A percentile compares a stretch with the other conserved stretches of the same genome.
phyloP scores from a whole-genome alignment of 148 eudicot genomes.

The Dianthus caryophyllus region DNA sequence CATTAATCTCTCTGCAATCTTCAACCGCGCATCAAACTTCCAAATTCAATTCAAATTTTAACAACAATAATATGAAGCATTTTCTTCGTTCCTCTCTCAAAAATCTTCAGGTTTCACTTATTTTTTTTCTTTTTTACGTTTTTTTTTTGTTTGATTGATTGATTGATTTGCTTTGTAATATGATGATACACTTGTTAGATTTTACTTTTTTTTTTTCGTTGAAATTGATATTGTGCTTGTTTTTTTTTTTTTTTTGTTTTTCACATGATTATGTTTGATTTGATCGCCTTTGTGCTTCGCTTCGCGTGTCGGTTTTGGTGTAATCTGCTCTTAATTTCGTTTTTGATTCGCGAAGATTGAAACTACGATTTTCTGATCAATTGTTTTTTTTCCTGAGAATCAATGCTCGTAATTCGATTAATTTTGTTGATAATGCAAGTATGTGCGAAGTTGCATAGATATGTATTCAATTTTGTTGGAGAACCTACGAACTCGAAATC shows the following conservation, averaged over 20 bases:
- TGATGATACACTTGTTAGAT: too few relatives aligned
- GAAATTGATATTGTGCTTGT: not conserved
- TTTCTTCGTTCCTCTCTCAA: slow-evolving; percentile 35
- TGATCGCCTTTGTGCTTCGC: not conserved
- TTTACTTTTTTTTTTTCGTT: too few relatives aligned
- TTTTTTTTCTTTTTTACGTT: not conserved
- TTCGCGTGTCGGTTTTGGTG: not conserved
- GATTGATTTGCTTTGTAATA: not conserved
- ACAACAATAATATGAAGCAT: slow-evolving; percentile 19
- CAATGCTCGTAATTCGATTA: not conserved
- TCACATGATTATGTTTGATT: not conserved
- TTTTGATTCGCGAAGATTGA: not conserved
- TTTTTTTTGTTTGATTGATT: not conserved
- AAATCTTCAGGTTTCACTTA: slow-evolving; percentile 19
- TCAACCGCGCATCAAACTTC: not conserved
- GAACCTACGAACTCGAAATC: not conserved
- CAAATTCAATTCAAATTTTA: too few relatives aligned
- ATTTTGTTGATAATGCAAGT: not conserved
- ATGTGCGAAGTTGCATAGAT: not conserved
- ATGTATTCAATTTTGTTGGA: not conserved
- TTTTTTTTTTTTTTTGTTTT: not conserved
- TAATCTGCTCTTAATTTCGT: not conserved
- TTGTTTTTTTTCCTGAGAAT: not conserved
- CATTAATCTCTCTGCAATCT: not conserved
- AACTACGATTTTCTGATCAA: not conserved